Conservation (phyloP, 1,284 basidiomycete species). For the Ustilago nuda region DNA sequence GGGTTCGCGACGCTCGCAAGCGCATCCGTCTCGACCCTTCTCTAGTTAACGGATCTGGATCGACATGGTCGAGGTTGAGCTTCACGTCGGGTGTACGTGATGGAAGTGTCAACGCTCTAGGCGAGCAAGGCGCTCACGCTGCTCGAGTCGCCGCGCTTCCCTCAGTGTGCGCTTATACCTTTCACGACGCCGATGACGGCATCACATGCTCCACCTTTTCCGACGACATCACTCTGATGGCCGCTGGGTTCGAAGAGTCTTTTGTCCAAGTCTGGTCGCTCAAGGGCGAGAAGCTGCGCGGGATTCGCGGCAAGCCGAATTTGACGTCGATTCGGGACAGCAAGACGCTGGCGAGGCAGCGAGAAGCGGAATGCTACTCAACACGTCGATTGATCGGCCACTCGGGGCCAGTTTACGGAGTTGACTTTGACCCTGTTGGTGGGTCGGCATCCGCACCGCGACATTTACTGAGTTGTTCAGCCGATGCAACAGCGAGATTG, state of each 20-base stretch:
- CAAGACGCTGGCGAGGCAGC: conserved; percentile 51
- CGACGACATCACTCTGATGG: conserved; percentile 90
- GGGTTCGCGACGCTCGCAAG: conserved; percentile 81
- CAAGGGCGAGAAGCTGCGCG: conserved; percentile 88
- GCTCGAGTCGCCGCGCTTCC: conserved; percentile 63
- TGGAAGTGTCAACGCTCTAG: conserved; percentile 45
- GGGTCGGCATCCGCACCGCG: conserved; percentile 87
- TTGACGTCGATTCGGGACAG: conserved; percentile 76
- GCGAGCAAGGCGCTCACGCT: conserved; percentile 56
- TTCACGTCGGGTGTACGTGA: conserved; percentile 57
- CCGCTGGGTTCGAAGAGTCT: conserved; percentile 94
- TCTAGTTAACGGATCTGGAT: conserved; percentile 19
- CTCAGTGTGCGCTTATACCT: conserved; percentile 68
- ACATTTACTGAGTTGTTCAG: conserved; percentile 90
- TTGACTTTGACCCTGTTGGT: conserved; percentile 89
- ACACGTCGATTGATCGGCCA: conserved; percentile 91
- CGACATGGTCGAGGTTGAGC: conserved; percentile 18
- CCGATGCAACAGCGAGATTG: conserved; percentile 88
- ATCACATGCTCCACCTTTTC: conserved; percentile 90
- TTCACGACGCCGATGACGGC: conserved; percentile 68
- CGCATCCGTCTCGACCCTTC: conserved; percentile 61
- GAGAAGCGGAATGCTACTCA: conserved; percentile 41
- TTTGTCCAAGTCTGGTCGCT: conserved; percentile 95
- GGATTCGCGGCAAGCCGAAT: conserved; percentile 80
- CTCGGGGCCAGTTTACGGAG: conserved; percentile 93